Conservation (phyloP, 257 asterid genomes). For the Fraxinus anomala region DNA sequence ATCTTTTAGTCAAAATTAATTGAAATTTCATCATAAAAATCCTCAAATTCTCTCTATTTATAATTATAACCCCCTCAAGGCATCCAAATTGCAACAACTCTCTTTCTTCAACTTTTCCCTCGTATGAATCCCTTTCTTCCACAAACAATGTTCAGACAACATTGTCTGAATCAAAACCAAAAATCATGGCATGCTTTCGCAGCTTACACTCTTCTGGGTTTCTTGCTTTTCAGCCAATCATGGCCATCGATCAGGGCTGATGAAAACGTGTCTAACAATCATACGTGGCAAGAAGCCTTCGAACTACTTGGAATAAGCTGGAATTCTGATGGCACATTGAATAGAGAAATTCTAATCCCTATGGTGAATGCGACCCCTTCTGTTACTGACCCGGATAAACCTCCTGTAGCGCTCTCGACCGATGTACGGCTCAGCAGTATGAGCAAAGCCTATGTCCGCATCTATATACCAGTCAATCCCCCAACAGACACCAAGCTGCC, state of each 20-base stretch:
- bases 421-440: neutral
- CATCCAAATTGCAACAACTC: neutral
- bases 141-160: neutral
- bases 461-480: slow-evolving; percentile 25
- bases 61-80: neutral
- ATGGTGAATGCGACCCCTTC: slow-evolving; percentile 21
- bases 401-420: slow-evolving; percentile 12
- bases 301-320: slow-evolving; percentile 23
- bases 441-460: slow-evolving; percentile 21
- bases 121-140: neutral
- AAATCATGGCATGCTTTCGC: neutral
- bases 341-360: slow-evolving; percentile 14
- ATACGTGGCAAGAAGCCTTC: slow-evolving; percentile 35
- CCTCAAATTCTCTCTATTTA: neutral
- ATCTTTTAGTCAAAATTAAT: no score
- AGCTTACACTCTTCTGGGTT: neutral
- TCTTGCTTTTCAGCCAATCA: neutral
- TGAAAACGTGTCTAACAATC: neutral
- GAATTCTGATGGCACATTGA: slow-evolving; percentile 23
- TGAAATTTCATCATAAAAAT: no score
- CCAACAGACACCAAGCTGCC: slow-evolving; percentile 32
- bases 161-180: neutral
- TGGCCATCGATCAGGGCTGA: neutral
- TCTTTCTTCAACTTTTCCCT: neutral
- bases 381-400: neutral